Conservation (phyloP, 768 basidiomycete species). For the Tulasnella sp. region DNA sequence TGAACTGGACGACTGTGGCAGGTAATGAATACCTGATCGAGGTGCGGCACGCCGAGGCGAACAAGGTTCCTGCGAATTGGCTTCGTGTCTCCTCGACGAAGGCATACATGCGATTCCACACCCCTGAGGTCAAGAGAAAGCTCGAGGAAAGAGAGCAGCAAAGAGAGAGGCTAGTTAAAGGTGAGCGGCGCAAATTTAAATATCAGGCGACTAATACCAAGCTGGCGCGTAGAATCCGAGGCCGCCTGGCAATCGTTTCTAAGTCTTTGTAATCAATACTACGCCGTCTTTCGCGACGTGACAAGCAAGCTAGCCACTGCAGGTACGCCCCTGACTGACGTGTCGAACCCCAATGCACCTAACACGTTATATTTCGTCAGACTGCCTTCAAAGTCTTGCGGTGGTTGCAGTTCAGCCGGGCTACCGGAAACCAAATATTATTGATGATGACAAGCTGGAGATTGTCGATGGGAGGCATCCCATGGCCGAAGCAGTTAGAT, state of each 20-base stretch:
- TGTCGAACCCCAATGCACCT: not conserved
- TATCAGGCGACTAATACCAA: not conserved
- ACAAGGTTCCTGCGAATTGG: constrained; percentile 49
- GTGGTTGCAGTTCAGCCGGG: constrained; percentile 65
- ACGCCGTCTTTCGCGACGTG: constrained; percentile 61
- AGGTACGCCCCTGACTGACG: constrained; percentile 20
- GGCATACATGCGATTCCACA: constrained; percentile 60
- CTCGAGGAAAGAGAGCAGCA: constrained; percentile 66
- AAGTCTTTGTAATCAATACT: constrained; percentile 60
- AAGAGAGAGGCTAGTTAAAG: constrained; percentile 61
- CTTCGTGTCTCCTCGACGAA: constrained; percentile 61
- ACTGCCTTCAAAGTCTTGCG: constrained; percentile 82
- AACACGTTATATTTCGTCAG: constrained; percentile 28
- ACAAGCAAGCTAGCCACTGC: constrained; percentile 74
- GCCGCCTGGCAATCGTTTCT: constrained; percentile 63
- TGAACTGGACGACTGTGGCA: constrained; percentile 57
- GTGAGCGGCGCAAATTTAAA: not conserved
- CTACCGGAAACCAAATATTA: constrained; percentile 72
- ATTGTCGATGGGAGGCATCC: constrained; percentile 86
- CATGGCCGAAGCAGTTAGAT: constrained; percentile 72
- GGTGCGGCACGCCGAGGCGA: constrained; percentile 51
- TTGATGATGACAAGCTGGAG: constrained; percentile 53
- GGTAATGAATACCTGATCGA: constrained; percentile 82
- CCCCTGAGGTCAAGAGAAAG: constrained; percentile 54
- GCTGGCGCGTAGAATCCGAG: constrained; percentile 36